Base-by-base conservation (phyloP, 108 stramenopile genomes). In the Parietichytrium sp. region DNA sequence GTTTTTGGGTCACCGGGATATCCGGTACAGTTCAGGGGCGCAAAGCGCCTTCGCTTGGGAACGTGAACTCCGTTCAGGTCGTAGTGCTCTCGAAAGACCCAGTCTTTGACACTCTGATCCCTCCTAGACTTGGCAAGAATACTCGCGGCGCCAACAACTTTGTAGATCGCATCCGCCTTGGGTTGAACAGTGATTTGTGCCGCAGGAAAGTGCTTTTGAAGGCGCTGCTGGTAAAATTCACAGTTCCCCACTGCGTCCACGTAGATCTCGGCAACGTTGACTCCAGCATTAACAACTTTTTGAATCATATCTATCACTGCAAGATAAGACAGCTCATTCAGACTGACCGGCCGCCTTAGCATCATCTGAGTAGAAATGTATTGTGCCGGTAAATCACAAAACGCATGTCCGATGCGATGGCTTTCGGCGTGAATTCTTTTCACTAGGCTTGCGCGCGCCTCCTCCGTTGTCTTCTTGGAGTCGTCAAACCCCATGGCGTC, bases 121-220 rank as follows among this genome's bases (percentile, higher is more conserved):
- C 95, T 80, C 45, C 87, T 79, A 23, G 93, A 93, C 86, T 95
- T 95, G 38, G 95, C 95, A 52, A 91, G 55, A 48, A 86, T 86
- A 15, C 78, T 79, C 3, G 93, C 95, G 26, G 93, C 94, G 42
- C 91, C 91, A 79, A 93, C 93, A 4, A 89, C 88, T 26, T 92
- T 88, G 88, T 94, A 96, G n/a, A 92, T 94, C 27, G 94, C 92
- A 87, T 96, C 95, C 15, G 95, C 95, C 85, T 96, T 96, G 85
- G 90, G 91, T 81, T 93, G 93, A 4, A 96, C 95, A 16, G 92
- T 89, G 86, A 96, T 94, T n/a, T 87, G 83, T 33, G 93, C 49
- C 2, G 85, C 83, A 33, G 88, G 84, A 86, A 95, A 94, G 13
- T 85, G 89, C 29, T 86, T 83, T 50, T 92, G 90, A 47, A 95